Evolutionary conservation across 2,329 filamentous ascomycete genomes (phyloP).

Genomic region (Xylaria sp.): DNA sequence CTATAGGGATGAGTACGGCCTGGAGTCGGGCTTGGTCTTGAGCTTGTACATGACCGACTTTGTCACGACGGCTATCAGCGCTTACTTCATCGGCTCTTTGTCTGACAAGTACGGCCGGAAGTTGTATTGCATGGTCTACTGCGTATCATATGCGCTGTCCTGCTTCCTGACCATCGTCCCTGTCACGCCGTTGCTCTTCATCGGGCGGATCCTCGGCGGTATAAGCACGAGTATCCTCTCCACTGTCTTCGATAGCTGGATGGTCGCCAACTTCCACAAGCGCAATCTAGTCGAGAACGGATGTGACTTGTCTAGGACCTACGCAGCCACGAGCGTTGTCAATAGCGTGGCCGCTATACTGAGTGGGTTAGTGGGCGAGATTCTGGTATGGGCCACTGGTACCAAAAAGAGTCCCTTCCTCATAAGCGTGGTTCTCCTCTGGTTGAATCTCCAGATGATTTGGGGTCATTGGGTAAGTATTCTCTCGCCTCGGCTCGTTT

Average conservation of each 20-base stretch:
- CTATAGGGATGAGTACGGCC: slow-evolving; percentile 45
- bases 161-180: slow-evolving; percentile 38
- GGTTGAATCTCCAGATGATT: slow-evolving; percentile 58
- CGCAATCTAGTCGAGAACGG: slow-evolving; percentile 55
- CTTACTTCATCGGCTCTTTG: slow-evolving; percentile 52
- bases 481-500: not conserved
- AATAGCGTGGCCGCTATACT: slow-evolving; percentile 67
- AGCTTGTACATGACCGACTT: slow-evolving; percentile 60
- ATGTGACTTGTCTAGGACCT: slow-evolving; percentile 54
- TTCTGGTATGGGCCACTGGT: slow-evolving; percentile 58
- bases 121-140: slow-evolving; percentile 63
- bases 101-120: slow-evolving; percentile 60
- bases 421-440: slow-evolving; percentile 54
- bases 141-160: slow-evolving; percentile 56
- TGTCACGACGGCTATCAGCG: slow-evolving; percentile 59
- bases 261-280: slow-evolving; percentile 65
- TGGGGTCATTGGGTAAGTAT: slow-evolving; percentile 58
- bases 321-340: slow-evolving; percentile 62
- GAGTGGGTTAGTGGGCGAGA: slow-evolving; percentile 63
- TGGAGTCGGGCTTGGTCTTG: slow-evolving; percentile 43
- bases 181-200: slow-evolving; percentile 57
- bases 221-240: slow-evolving; percentile 67
- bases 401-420: slow-evolving; percentile 65
- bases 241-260: slow-evolving; percentile 69
- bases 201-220: slow-evolving; percentile 65